These are phyloP conservation scores for Aspergillus leporis DNA, from an alignment of 495 filamentous ascomycete species.

Conservation along the genomic window DNA sequence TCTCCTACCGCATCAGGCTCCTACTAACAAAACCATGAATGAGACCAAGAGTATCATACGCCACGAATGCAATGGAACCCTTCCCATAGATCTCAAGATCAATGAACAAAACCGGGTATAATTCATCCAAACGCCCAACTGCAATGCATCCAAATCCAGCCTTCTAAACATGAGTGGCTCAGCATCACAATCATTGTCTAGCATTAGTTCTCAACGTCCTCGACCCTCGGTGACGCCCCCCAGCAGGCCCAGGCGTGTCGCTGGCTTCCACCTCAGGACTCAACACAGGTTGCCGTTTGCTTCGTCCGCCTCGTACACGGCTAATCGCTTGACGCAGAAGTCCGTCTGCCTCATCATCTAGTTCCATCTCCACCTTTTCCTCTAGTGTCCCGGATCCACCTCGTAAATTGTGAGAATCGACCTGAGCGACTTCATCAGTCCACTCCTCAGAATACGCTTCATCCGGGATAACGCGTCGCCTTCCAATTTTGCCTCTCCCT, in stretches of 20 bases:
- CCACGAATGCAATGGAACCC: conserved; percentile 1
- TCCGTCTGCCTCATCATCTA: conserved; percentile 44
- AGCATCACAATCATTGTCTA: conserved; percentile 14
- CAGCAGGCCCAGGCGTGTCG: conserved; percentile 23
- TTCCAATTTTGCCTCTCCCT: conserved; percentile 26
- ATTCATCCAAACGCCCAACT: conserved; percentile 8
- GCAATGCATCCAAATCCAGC: conserved; percentile 9
- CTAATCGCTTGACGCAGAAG: conserved; percentile 37
- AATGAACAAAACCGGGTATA: conserved; percentile 4
- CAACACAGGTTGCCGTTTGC: conserved; percentile 18
- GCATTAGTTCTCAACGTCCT: conserved; percentile 28
- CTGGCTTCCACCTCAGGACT: conserved; percentile 24
- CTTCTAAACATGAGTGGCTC: neutral
- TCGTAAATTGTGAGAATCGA: conserved; percentile 15
- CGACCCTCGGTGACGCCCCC: conserved; percentile 22
- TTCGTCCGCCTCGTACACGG: conserved; percentile 34
- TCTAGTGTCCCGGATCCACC: conserved; percentile 23
- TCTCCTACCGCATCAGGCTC: neutral
- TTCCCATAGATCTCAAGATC: neutral
- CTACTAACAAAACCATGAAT: neutral
- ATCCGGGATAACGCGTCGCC: conserved; percentile 26
- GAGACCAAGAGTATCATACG: neutral
- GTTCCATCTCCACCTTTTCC: conserved; percentile 44
- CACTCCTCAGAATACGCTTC: conserved; percentile 33
- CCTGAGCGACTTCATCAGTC: conserved; percentile 40